Evolutionary conservation across 768 basidiomycete species (phyloP), one percentile per base, ranked within the genome.

Genomic region (Leucogyrophana mollusca): DNA sequence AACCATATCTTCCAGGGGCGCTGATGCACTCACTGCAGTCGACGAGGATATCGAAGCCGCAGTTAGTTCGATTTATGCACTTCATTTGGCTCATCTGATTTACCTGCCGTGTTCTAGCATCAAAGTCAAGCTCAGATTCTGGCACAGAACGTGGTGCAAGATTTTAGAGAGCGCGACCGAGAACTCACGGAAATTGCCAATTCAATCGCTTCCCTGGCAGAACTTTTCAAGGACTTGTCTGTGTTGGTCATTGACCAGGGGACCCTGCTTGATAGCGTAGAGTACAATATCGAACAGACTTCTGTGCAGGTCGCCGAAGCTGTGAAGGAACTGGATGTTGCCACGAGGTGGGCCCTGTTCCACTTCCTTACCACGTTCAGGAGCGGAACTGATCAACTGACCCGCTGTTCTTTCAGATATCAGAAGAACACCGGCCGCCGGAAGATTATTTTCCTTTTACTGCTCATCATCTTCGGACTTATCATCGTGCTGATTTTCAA

Each of bases 171-270:
- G 50, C 77, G 83, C 41, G 74, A 77, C 50, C 78, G 78, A 49
- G 93, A 97, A 61, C 74, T 99, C 49, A 79, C 83, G 24, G 85
- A 94, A 60, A 92, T 99, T 51, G 94, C 95, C 2, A 85, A 87
- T 55, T 93, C 88, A 17, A 99, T 99, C 56, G 81, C 88, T 34
- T 81, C 83, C 35, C 77, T 99, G 22, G 94, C 94, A 1, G 95
- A 95, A 58, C 78, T 99, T 41, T 99, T 99, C 78, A 93, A 95
- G 58, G 96, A 99, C 62, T 75, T 99, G 37, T 89, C 88, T 11
- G 78, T 79, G 27, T 80, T 99, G 45, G 92, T 99, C 49, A 97
- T 98, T 52, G 96, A 98, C 68, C 96, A 99, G 60, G 96, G 96
- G 22, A 97, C 95, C 22, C 79, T 99, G 24, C 77, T 98, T 45